Conservation (phyloP, 768 basidiomycete genomes). For the Strobilomyces dryophilus region DNA sequence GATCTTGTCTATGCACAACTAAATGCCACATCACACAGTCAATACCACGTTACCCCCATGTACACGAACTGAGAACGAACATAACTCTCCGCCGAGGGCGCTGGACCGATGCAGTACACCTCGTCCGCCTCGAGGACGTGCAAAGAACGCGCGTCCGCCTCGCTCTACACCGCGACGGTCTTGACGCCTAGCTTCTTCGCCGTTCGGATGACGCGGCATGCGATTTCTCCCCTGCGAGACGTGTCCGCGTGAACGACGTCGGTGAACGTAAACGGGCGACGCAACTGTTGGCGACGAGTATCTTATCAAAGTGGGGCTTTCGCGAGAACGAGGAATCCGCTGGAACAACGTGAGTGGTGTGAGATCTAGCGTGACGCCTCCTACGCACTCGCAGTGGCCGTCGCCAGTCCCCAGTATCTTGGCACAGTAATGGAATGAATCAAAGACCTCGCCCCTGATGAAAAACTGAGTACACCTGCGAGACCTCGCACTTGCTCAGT, state of each 20-base stretch:
- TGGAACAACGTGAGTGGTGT: not conserved
- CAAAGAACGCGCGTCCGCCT: constrained; percentile 74
- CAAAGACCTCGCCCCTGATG: not conserved
- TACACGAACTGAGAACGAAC: constrained; percentile 42
- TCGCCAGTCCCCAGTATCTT: constrained; percentile 14
- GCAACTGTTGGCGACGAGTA: constrained; percentile 84
- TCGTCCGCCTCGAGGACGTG: constrained; percentile 88
- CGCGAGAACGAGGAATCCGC: constrained; percentile 6
- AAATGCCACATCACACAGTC: not conserved
- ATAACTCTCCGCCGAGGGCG: constrained; percentile 85
- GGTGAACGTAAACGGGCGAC: not conserved
- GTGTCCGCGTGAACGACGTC: not conserved
- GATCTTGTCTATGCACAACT: constrained; percentile 88
- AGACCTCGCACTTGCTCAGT: constrained; percentile 1
- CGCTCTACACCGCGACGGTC: constrained; percentile 91
- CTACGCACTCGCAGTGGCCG: constrained; percentile 16
- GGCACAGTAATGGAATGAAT: not conserved
- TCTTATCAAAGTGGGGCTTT: constrained; percentile 79
- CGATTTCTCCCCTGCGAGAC: constrained; percentile 79
- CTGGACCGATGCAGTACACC: constrained; percentile 89
- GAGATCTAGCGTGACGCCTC: not conserved
- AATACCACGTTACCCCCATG: not conserved
- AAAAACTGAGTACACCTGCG: not conserved
- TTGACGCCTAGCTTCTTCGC: constrained; percentile 83
- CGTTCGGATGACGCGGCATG: constrained; percentile 91